Base-by-base conservation (phyloP, 768 basidiomycete species). In the Suillus sp. region DNA sequence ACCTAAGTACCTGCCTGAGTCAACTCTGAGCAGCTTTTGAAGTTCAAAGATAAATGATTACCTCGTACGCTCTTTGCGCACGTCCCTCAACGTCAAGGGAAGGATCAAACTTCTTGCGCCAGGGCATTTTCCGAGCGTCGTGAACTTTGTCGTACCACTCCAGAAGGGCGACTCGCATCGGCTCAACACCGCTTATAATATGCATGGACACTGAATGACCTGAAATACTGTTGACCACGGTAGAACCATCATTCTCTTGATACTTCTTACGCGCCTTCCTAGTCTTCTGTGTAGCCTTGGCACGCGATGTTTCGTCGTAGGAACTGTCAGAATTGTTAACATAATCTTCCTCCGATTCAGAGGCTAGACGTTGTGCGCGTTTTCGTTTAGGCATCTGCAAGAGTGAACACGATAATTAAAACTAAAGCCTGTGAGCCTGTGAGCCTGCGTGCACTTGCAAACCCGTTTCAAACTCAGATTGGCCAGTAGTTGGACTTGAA, bases 11-110 rank as follows among this genome's bases (percentile, higher is more conserved):
- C 13, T 20, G 22, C 56, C 37, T 51, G 40, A 34, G 5, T 22
- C 27, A 47, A 18, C 34, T 38, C 60, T 61, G 9, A 10, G 50
- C 18, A 64, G 34, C 13, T 58, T 48, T 20, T 22, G 7, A n/a
- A 0, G 22, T 13, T 13, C 18, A 37, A 55, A 50, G 53, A 11
- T 27, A 59, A 22, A 16, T 11, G n/a, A 20, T 62, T 70, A 95
- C 95, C 83, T 97, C 94, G 70, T 99, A 97, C 8, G 95, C 96
- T 55, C 94, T 79, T 74, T 97, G 95, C 1, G 89, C 85, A 61
- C 88, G 88, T 60, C 85, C 87, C 43, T 86, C 86, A 4, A 72
- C 70, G 48, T 72, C 81, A 66, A 87, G 72, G 18, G 78, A 78
- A 7, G 82, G 78, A 70, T 90, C 80, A 68, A 84, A 91, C 11